Percentiles rank a stretch among this genome's conserved stretches.
These are phyloP conservation scores for Claviceps digitariae DNA, from an alignment of 2,329 filamentous ascomycete genomes.

Conservation along the genomic window DNA sequence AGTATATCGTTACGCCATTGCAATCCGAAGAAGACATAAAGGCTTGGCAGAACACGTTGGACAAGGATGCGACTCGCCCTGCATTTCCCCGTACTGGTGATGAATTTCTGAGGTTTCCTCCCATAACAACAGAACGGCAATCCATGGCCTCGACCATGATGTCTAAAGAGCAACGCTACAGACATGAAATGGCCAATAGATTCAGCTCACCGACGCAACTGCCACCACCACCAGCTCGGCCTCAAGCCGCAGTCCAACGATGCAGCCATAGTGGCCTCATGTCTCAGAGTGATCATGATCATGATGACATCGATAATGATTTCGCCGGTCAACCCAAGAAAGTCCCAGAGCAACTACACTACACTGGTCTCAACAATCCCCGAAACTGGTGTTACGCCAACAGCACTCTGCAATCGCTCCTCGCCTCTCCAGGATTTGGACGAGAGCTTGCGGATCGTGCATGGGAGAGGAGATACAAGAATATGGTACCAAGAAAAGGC, in stretches of 20 bases:
- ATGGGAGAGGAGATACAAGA: constrained; percentile 50
- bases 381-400: constrained; percentile 86
- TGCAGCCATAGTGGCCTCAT: constrained; percentile 70
- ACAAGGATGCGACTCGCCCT: constrained; percentile 45
- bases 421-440: constrained; percentile 57
- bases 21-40: constrained; percentile 72
- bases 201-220: constrained; percentile 33
- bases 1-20: constrained; percentile 49
- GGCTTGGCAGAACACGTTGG: constrained; percentile 65
- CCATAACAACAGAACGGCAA: constrained; percentile 47
- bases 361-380: constrained; percentile 64
- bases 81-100: constrained; percentile 58
- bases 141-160: constrained; percentile 40
- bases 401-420: constrained; percentile 72
- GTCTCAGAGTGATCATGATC: constrained; percentile 20
- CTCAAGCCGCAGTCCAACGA: constrained; percentile 52
- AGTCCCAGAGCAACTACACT: constrained; percentile 26
- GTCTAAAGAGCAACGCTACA: constrained; percentile 11
- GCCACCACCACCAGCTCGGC: constrained; percentile 47
- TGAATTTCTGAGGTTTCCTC: constrained; percentile 75
- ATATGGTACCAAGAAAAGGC: constrained; percentile 43
- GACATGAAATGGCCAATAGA: constrained; percentile 18
- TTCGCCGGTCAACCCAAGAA: constrained; percentile 25
- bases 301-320: constrained; percentile 16
- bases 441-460: constrained; percentile 44